A percentile compares a stretch with the other conserved stretches of the same genome.
These are phyloP conservation scores for Cryptosporidium ubiquitum DNA, from an alignment of 169 alveolate species.

Conservation along the genomic window DNA sequence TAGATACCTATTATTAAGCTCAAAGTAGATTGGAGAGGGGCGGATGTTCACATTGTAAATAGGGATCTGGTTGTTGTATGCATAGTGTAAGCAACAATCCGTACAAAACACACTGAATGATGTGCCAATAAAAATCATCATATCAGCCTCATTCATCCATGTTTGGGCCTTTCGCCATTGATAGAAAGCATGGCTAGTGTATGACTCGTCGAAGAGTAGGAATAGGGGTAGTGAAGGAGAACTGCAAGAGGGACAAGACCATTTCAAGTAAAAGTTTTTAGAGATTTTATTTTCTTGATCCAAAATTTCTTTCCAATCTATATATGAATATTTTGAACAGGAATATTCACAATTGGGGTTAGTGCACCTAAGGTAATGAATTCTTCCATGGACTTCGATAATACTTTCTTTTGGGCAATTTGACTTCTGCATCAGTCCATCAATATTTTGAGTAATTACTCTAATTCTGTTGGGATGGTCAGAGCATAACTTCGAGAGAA, in stretches of 20 bases:
- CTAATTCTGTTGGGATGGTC: constrained; percentile 23
- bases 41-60: constrained; percentile 56
- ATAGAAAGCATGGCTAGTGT: constrained; percentile 46
- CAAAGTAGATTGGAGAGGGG: constrained; percentile 38
- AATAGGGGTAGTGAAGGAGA: constrained; percentile 21
- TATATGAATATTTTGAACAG: not conserved
- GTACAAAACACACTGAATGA: constrained; percentile 71
- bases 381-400: constrained; percentile 69
- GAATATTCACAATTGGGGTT: constrained; percentile 42
- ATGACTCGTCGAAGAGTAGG: constrained; percentile 59
- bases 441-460: constrained; percentile 69
- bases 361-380: constrained; percentile 46
- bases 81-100: constrained; percentile 23
- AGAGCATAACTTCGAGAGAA: constrained; percentile 27
- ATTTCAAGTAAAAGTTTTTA: constrained; percentile 15
- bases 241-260: constrained; percentile 37
- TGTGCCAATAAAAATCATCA: constrained; percentile 65
- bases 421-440: constrained; percentile 43
- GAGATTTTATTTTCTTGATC: not conserved
- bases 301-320: not conserved
- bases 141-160: constrained; percentile 71
- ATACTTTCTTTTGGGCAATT: constrained; percentile 52
- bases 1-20: not conserved
- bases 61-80: constrained; percentile 54
- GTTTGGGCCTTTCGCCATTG: constrained; percentile 63